A percentile compares a stretch with the other conserved stretches of the same genome.
phyloP scores from a whole-genome alignment of 176 grass and related monocot genomes.

The Avena insularis region DNA sequence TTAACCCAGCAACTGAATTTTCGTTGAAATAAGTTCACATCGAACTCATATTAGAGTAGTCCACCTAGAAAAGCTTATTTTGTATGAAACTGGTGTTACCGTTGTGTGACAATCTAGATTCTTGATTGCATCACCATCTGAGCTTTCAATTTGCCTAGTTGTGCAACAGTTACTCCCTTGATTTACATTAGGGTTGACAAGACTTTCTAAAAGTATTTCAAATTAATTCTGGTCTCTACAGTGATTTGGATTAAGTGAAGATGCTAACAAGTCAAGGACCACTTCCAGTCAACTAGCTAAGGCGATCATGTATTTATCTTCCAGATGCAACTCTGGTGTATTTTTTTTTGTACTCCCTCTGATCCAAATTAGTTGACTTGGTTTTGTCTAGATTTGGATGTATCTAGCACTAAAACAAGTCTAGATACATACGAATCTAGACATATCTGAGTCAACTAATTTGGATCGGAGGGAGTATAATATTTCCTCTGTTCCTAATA shows the following conservation, averaged over 20 bases:
- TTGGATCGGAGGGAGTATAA: too few relatives aligned
- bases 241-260: background rate
- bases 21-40: background rate
- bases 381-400: too few relatives aligned
- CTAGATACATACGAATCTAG: too few relatives aligned
- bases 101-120: background rate
- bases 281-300: background rate
- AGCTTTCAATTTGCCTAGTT: background rate
- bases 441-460: too few relatives aligned
- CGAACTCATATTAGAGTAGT: background rate
- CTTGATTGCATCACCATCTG: background rate
- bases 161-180: slow-evolving; percentile 1
- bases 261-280: background rate
- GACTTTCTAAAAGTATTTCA: background rate
- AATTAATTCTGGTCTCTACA: background rate
- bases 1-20: background rate
- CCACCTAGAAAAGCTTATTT: background rate
- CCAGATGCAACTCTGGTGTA: background rate
- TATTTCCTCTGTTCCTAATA: too few relatives aligned
- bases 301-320: background rate
- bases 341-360: too few relatives aligned
- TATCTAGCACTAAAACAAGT: too few relatives aligned
- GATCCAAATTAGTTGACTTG: too few relatives aligned
- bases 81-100: background rate
- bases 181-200: slow-evolving; percentile 21